phyloP scores from a whole-genome alignment of 202 grass and related monocot genomes.

The Cymbopogon flexuosus region DNA sequence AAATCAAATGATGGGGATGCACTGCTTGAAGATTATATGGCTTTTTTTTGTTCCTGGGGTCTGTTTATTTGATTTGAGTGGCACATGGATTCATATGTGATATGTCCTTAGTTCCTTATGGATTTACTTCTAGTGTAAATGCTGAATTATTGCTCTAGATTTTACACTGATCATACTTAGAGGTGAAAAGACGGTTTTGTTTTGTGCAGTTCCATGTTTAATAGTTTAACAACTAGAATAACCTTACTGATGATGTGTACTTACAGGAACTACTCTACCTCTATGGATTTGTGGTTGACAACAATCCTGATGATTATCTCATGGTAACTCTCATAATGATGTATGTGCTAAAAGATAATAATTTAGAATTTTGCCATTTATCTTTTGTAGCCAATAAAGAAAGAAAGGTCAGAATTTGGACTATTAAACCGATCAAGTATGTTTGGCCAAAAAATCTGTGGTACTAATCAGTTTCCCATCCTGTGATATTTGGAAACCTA shows the following conservation, averaged over 20 bases:
- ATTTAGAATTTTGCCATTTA: not conserved
- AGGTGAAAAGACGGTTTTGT: constrained; percentile 3
- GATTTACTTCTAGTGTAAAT: constrained; percentile 6
- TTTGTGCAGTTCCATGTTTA: not conserved
- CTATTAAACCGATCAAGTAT: not conserved
- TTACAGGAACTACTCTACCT: constrained; percentile 82
- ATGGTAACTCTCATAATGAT: constrained; percentile 52
- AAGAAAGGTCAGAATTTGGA: not conserved
- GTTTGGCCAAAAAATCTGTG: not conserved
- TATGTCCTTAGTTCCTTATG: not conserved
- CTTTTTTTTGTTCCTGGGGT: not conserved
- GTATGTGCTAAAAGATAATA: constrained; percentile 23
- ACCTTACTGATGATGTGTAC: constrained; percentile 29
- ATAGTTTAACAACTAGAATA: not conserved
- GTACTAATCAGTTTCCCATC: not conserved
- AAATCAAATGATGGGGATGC: not conserved
- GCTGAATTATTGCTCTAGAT: not conserved
- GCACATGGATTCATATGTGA: not conserved
- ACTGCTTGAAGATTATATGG: not conserved
- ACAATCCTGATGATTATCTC: constrained; percentile 89
- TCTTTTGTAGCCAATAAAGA: not conserved
- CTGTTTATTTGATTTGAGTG: not conserved
- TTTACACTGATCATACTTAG: not conserved
- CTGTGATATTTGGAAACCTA: not conserved
- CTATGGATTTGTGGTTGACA: constrained; percentile 90